Conservation (phyloP, 768 basidiomycete species). For the Hygrophorus pudorinus region DNA sequence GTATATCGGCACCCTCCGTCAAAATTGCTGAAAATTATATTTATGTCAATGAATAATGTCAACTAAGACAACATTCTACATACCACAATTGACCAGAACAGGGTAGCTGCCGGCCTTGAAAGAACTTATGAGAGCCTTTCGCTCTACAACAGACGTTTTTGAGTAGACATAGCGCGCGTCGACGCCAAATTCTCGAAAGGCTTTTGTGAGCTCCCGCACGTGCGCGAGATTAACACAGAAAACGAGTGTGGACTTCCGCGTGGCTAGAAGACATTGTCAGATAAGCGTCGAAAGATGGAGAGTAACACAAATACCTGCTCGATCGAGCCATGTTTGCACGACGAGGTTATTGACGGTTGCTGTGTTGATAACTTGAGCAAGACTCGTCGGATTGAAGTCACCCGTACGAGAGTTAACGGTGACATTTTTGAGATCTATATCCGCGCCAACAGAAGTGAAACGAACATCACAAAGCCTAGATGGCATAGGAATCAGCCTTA, state of each 20-base stretch:
- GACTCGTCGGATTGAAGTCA: constrained; percentile 72
- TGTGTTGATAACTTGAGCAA: constrained; percentile 79
- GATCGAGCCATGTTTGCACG: constrained; percentile 78
- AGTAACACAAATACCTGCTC: constrained; percentile 46
- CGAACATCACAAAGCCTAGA: constrained; percentile 75
- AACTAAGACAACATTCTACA: constrained; percentile 6
- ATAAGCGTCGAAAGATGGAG: background rate
- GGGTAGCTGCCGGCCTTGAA: constrained; percentile 73
- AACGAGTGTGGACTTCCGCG: constrained; percentile 80
- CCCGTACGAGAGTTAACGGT: constrained; percentile 57
- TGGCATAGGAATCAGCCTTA: background rate
- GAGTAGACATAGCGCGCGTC: constrained; percentile 80
- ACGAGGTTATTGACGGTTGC: constrained; percentile 66
- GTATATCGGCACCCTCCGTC: constrained; percentile 92
- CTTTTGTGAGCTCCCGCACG: constrained; percentile 60
- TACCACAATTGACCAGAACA: constrained; percentile 85
- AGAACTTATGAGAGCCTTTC: constrained; percentile 49
- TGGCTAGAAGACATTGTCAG: constrained; percentile 22
- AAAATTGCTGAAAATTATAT: constrained; percentile 50
- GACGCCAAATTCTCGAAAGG: constrained; percentile 65
- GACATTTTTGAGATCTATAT: constrained; percentile 59
- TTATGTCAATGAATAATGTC: background rate
- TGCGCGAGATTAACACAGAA: constrained; percentile 86
- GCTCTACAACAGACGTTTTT: constrained; percentile 51
- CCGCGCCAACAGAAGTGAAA: constrained; percentile 74